A percentile compares a stretch with the other conserved stretches of the same genome.
Conservation (phyloP, 306 rosid species). For the Casuarina equisetifolia region DNA sequence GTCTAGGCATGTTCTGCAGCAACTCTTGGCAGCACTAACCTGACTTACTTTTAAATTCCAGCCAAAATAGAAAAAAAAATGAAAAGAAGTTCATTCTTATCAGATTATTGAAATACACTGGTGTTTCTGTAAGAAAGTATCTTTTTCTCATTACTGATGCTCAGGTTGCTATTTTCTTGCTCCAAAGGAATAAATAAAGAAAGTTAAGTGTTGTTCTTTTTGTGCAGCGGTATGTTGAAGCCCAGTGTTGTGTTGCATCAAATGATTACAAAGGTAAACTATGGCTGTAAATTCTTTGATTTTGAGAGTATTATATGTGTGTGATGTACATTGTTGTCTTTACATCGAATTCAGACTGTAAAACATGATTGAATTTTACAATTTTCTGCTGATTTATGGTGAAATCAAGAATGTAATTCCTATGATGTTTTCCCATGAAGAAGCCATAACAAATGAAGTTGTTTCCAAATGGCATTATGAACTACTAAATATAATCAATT, state of each 20-base stretch:
- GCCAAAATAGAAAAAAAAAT: background rate
- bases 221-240: slow-evolving; percentile 93
- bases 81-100: background rate
- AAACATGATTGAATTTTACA: background rate
- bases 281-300: background rate
- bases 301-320: background rate
- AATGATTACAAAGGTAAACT: slow-evolving; percentile 90
- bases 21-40: no score
- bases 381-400: background rate
- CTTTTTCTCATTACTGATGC: background rate
- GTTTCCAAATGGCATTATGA: slow-evolving; percentile 1
- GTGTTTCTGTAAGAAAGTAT: background rate
- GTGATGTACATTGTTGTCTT: background rate
- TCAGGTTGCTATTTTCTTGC: background rate
- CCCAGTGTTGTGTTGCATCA: slow-evolving; percentile 87
- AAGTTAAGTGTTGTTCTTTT: slow-evolving; percentile 10
- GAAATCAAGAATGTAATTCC: background rate
- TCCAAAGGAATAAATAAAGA: background rate
- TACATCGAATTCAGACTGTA: background rate
- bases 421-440: background rate
- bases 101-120: background rate
- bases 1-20: no score
- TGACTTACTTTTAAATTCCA: background rate
- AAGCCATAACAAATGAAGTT: slow-evolving; percentile 1
- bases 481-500: background rate